Percentiles rank a stretch among this genome's conserved stretches.
phyloP scores from a whole-genome alignment of 768 basidiomycete genomes.

The Nevesoporus exiguus region DNA sequence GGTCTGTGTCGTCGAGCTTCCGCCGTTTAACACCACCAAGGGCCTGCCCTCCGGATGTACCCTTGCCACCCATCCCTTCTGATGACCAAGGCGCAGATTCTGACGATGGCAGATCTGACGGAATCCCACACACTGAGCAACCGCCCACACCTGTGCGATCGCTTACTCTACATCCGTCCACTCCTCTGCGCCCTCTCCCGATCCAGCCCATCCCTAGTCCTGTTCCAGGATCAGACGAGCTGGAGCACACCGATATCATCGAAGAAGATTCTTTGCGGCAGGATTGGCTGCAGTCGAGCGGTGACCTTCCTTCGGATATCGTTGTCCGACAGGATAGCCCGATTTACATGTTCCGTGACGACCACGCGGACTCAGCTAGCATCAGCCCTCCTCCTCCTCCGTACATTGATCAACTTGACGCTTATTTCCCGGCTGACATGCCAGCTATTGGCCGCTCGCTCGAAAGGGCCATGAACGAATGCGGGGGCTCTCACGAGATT shows the following conservation, averaged over 20 bases:
- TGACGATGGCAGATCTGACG: background rate
- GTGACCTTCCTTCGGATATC: slow-evolving; percentile 1
- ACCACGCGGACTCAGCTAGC: slow-evolving; percentile 2
- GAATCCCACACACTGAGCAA: background rate
- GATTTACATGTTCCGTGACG: slow-evolving; percentile 4
- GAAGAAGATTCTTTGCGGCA: background rate
- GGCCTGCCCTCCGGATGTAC: slow-evolving; percentile 13
- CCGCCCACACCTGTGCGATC: slow-evolving; percentile 8
- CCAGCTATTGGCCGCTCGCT: slow-evolving; percentile 17
- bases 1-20: background rate
- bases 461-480: slow-evolving; percentile 19
- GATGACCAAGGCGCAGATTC: background rate
- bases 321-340: slow-evolving; percentile 25
- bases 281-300: slow-evolving; percentile 1
- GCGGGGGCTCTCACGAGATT: slow-evolving; percentile 16
- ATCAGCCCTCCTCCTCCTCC: slow-evolving; percentile 20
- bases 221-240: slow-evolving; percentile 10
- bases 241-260: background rate
- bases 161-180: background rate
- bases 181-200: slow-evolving; percentile 14
- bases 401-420: slow-evolving; percentile 7
- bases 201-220: slow-evolving; percentile 19
- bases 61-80: slow-evolving; percentile 24
- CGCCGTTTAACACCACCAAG: slow-evolving; percentile 11
- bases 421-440: slow-evolving; percentile 8